Conservation (phyloP, 164 flowering plant genomes). For the Protea cynaroides region DNA sequence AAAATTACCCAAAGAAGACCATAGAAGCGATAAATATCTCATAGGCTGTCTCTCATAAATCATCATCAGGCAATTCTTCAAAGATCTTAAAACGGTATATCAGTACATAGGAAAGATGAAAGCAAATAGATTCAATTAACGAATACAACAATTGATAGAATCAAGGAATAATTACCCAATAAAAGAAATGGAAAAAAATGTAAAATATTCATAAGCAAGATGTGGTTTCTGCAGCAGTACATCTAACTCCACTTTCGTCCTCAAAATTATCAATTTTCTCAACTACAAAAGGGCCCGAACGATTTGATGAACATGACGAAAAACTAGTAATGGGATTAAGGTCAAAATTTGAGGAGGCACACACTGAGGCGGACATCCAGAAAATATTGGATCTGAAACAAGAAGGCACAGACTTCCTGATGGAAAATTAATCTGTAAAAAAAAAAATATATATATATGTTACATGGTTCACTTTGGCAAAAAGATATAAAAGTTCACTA, state of each 20-base stretch:
- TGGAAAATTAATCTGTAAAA: conserved; percentile 50
- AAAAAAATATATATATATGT: too few relatives aligned
- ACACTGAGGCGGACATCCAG: conserved; percentile 78
- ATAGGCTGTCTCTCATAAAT: conserved; percentile 74
- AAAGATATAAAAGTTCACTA: too few relatives aligned
- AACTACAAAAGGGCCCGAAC: conserved; percentile 12
- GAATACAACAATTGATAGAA: background rate
- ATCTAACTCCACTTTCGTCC: conserved; percentile 17
- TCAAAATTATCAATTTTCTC: conserved; percentile 12
- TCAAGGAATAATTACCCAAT: background rate
- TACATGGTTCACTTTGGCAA: background rate
- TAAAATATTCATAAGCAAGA: conserved; percentile 4
- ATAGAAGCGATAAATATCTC: conserved; percentile 61
- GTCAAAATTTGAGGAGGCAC: conserved; percentile 44
- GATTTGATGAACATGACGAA: conserved; percentile 22
- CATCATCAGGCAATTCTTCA: conserved; percentile 89
- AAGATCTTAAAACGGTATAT: conserved; percentile 45
- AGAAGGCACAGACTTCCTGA: conserved; percentile 49
- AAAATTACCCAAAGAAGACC: conserved; percentile 54
- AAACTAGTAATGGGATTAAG: conserved; percentile 7
- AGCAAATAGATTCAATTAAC: background rate
- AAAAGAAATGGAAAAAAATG: background rate
- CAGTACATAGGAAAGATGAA: conserved; percentile 40
- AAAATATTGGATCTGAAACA: conserved; percentile 38
- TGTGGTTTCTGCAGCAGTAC: conserved; percentile 4